Conservation (phyloP, 2,329 filamentous ascomycete genomes). For the Colletotrichum theobromicola region DNA sequence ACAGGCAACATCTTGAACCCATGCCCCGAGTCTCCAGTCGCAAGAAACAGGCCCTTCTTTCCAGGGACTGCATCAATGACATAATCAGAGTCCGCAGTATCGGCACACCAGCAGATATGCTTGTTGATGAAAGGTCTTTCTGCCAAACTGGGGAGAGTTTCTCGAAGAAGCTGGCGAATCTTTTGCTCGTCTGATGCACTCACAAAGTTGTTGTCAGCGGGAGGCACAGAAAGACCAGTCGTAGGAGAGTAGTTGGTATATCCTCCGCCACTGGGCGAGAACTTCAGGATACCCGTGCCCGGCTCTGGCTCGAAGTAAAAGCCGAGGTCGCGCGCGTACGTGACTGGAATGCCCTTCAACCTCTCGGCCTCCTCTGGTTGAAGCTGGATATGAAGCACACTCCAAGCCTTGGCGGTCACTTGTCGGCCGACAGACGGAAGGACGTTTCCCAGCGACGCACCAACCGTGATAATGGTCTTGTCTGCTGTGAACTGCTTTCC, state of each 20-base stretch:
- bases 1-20: constrained; percentile 68
- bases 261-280: constrained; percentile 64
- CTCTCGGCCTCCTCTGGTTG: constrained; percentile 56
- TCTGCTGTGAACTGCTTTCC: constrained; percentile 27
- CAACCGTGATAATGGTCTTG: neutral
- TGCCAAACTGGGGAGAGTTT: constrained; percentile 57
- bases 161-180: constrained; percentile 52
- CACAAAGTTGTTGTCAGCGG: constrained; percentile 49
- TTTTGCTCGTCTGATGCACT: constrained; percentile 56
- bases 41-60: constrained; percentile 51
- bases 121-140: constrained; percentile 59
- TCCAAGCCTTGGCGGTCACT: constrained; percentile 40
- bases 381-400: constrained; percentile 63
- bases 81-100: constrained; percentile 64
- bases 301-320: constrained; percentile 71
- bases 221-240: constrained; percentile 44
- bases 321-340: constrained; percentile 64
- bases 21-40: constrained; percentile 65
- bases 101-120: constrained; percentile 67
- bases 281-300: constrained; percentile 60
- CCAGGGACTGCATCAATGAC: constrained; percentile 63
- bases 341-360: constrained; percentile 64
- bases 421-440: neutral
- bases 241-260: constrained; percentile 49
- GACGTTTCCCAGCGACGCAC: neutral